Percentiles rank a stretch among this genome's conserved stretches.
phyloP scores from a whole-genome alignment of 2,329 filamentous ascomycete genomes.

The Calonectria naviculata region DNA sequence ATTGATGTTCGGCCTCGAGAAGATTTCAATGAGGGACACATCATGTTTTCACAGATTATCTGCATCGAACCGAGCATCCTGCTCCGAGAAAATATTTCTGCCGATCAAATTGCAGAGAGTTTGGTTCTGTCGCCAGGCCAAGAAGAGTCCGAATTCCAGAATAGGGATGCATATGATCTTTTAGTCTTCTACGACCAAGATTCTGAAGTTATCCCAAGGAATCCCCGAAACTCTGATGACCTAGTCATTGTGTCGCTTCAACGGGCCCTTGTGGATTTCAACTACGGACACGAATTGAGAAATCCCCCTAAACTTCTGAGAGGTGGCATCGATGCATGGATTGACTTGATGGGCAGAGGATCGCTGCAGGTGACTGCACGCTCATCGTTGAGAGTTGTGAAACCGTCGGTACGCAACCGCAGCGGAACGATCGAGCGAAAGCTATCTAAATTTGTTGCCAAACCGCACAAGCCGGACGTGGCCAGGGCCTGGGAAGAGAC shows the following conservation, averaged over 20 bases:
- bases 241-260: conserved; percentile 77
- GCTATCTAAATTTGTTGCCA: conserved; percentile 61
- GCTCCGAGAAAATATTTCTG: conserved; percentile 74
- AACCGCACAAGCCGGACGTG: conserved; percentile 83
- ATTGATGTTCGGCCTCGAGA: conserved; percentile 87
- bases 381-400: conserved; percentile 25
- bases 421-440: conserved; percentile 47
- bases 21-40: conserved; percentile 89
- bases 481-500: conserved; percentile 83
- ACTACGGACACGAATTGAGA: conserved; percentile 79
- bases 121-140: conserved; percentile 76
- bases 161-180: conserved; percentile 81
- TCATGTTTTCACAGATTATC: conserved; percentile 84
- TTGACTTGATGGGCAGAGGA: conserved; percentile 79
- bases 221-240: conserved; percentile 51
- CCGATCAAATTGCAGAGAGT: conserved; percentile 72
- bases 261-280: conserved; percentile 86
- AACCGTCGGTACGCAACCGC: conserved; percentile 44
- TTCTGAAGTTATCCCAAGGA: conserved; percentile 61
- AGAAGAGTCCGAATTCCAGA: conserved; percentile 81
- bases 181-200: conserved; percentile 90
- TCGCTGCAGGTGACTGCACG: conserved; percentile 64
- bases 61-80: conserved; percentile 87
- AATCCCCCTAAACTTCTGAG: conserved; percentile 80
- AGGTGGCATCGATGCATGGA: conserved; percentile 90